Evolutionary conservation across 495 filamentous ascomycete species (phyloP).

Genomic region (Schizothecium vesticola): DNA sequence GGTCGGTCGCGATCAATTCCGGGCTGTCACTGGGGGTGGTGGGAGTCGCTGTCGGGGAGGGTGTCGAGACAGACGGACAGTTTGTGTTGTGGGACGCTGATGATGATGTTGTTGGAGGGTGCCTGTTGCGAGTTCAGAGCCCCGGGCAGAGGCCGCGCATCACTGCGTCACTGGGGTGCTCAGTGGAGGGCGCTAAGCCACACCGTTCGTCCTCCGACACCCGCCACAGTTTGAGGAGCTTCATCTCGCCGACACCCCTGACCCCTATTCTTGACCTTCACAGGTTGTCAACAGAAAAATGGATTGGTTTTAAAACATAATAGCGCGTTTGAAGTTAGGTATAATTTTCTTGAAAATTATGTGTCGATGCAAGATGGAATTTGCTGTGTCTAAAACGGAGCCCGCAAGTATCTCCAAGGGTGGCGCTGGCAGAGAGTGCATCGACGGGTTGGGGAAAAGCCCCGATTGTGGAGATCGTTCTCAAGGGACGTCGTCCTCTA

Average conservation of each 20-base stretch:
- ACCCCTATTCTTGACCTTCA: neutral
- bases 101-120: neutral
- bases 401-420: neutral
- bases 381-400: neutral
- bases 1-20: neutral
- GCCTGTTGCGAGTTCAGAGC: neutral
- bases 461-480: neutral
- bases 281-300: too few species aligned
- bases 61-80: neutral
- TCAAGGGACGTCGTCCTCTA: too few species aligned
- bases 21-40: neutral
- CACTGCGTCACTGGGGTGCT: neutral
- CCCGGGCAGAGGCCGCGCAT: neutral
- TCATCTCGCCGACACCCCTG: neutral
- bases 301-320: too few species aligned
- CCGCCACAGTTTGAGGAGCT: neutral
- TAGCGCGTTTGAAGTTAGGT: neutral
- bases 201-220: neutral
- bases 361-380: neutral
- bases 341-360: neutral
- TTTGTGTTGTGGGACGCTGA: neutral
- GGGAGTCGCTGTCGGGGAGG: neutral
- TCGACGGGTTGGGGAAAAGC: neutral
- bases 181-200: neutral
- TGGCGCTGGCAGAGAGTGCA: neutral